Evolutionary conservation across 192 early-diverging fungal genomes (phyloP).

Genomic region (Coemansia sp.): DNA sequence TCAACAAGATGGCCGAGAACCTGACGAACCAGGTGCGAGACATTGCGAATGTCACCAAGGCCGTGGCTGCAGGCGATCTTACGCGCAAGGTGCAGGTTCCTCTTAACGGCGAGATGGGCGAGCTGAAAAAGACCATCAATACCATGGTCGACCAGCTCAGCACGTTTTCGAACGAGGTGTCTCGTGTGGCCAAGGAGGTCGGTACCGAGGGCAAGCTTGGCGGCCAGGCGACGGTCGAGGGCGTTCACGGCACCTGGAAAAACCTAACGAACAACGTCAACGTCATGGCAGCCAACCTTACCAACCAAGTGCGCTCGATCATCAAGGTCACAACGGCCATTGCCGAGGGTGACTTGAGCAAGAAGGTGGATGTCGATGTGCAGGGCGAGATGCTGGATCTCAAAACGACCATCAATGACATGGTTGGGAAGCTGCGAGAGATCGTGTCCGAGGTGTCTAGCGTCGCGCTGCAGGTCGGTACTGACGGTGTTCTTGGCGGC

Average conservation of each 20-base stretch:
- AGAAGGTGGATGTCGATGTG: conserved; percentile 28
- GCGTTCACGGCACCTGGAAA: conserved; percentile 62
- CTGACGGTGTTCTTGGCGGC: too few relatives aligned
- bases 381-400: conserved; percentile 24
- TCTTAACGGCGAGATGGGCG: too few relatives aligned
- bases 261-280: conserved; percentile 63
- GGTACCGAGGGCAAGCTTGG: conserved; percentile 61
- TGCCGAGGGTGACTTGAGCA: conserved; percentile 56
- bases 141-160: conserved; percentile 57
- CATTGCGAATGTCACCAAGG: too few relatives aligned
- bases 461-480: conserved; percentile 18
- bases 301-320: conserved; percentile 57
- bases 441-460: conserved; percentile 56
- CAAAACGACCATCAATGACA: conserved; percentile 53
- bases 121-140: too few relatives aligned
- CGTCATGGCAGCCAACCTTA: conserved; percentile 60
- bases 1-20: too few relatives aligned
- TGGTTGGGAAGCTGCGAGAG: conserved; percentile 57
- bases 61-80: conserved; percentile 59
- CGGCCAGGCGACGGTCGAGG: conserved; percentile 57
- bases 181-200: too few relatives aligned
- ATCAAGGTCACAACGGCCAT: conserved; percentile 55
- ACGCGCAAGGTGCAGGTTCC: conserved; percentile 24
- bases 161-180: too few relatives aligned
- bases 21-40: too few relatives aligned